phyloP scores from a whole-genome alignment of 306 rosid genomes.

The Argentina anserina region DNA sequence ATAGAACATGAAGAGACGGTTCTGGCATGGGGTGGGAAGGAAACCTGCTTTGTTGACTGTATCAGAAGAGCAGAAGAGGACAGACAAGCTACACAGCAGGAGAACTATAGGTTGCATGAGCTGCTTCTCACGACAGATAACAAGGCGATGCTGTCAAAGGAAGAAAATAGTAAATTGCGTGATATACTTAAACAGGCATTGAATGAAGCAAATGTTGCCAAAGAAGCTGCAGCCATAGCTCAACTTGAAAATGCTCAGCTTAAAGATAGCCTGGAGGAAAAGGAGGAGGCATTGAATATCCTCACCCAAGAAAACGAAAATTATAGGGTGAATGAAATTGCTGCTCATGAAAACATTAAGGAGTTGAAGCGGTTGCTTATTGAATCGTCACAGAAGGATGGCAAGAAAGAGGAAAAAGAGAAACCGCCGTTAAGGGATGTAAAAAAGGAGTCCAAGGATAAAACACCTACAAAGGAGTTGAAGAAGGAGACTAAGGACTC shows the following conservation, averaged over 20 bases:
- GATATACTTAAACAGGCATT: conserved; percentile 89
- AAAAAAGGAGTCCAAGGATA: conserved; percentile 23
- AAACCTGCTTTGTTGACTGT: conserved; percentile 65
- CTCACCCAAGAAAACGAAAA: conserved; percentile 57
- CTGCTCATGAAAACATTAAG: conserved; percentile 54
- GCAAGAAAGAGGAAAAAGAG: conserved; percentile 22
- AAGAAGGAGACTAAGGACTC: conserved; percentile 28
- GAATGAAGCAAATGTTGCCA: conserved; percentile 76
- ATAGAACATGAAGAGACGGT: conserved; percentile 78
- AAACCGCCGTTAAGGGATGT: conserved; percentile 24
- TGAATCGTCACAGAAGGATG: conserved; percentile 35
- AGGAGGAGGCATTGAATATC: conserved; percentile 35
- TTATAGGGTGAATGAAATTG: conserved; percentile 54
- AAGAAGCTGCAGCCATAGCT: conserved; percentile 76
- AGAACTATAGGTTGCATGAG: conserved; percentile 33
- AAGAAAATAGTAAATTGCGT: conserved; percentile 64
- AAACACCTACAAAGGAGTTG: background rate
- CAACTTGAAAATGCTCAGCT: conserved; percentile 59
- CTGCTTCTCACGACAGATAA: conserved; percentile 35
- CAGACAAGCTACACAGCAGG: conserved; percentile 41
- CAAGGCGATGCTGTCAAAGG: conserved; percentile 45
- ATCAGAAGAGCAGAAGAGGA: conserved; percentile 71
- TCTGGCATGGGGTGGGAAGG: conserved; percentile 71
- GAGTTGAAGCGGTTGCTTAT: conserved; percentile 58
- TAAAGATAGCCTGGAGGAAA: conserved; percentile 43